Conservation (phyloP, 2,329 filamentous ascomycete genomes). For the Ambrosiella cleistominuta region DNA sequence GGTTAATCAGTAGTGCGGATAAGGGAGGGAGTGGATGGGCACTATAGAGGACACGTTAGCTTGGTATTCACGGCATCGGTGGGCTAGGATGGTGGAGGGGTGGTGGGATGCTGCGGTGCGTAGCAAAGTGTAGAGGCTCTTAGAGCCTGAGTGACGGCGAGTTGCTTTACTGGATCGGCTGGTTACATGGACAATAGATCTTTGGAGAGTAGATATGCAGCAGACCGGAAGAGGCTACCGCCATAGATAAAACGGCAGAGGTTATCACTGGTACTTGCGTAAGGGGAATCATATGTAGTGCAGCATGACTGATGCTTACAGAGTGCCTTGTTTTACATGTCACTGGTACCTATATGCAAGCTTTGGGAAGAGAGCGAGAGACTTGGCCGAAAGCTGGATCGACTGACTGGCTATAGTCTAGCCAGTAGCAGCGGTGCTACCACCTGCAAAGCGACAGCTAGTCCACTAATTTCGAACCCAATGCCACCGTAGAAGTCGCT, state of each 20-base stretch:
- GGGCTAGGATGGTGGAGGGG: neutral
- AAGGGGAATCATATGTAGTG: too few species aligned
- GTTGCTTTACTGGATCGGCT: neutral
- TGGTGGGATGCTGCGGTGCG: neutral
- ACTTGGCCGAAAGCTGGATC: too few species aligned
- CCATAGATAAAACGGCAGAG: neutral
- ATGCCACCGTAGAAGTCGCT: too few species aligned
- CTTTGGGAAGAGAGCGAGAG: neutral
- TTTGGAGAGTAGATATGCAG: neutral
- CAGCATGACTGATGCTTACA: neutral
- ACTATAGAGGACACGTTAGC: too few species aligned
- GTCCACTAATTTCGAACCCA: too few species aligned
- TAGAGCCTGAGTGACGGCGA: neutral
- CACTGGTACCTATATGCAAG: neutral
- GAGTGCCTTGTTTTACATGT: neutral
- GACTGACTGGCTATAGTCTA: too few species aligned
- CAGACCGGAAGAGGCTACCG: neutral
- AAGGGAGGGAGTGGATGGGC: neutral
- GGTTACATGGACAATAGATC: neutral
- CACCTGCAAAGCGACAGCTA: too few species aligned
- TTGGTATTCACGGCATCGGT: too few species aligned
- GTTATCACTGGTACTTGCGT: neutral
- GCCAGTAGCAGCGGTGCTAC: too few species aligned
- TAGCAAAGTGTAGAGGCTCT: neutral
- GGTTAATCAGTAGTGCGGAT: neutral